Conservation (phyloP, 805 yeast genomes). For the Candida yuanshanica region DNA sequence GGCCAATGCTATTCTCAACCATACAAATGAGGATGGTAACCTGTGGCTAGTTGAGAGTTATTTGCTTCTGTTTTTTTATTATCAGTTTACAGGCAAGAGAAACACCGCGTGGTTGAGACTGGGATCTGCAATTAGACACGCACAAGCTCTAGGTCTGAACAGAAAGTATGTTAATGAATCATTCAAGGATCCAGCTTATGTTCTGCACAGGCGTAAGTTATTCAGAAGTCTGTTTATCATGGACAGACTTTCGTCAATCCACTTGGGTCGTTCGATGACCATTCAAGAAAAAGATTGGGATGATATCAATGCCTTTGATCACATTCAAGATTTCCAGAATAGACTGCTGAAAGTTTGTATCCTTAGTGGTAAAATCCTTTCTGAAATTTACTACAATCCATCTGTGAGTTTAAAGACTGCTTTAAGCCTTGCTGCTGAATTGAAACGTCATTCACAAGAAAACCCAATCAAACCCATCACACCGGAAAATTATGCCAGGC, state of each 20-base stretch:
- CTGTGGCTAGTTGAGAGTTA: slow-evolving; percentile 39
- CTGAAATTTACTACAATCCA: slow-evolving; percentile 29
- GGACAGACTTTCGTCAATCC: slow-evolving; percentile 30
- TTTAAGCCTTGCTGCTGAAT: slow-evolving; percentile 29
- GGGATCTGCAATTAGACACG: slow-evolving; percentile 37
- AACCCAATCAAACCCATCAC: slow-evolving; percentile 28
- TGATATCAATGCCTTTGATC: slow-evolving; percentile 22
- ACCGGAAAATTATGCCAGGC: slow-evolving; percentile 21
- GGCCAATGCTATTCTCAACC: slow-evolving; percentile 28
- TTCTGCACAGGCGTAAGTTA: slow-evolving; percentile 28
- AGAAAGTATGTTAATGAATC: slow-evolving; percentile 33
- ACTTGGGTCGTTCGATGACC: slow-evolving; percentile 33
- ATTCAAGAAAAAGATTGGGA: slow-evolving; percentile 36
- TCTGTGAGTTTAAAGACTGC: slow-evolving; percentile 28
- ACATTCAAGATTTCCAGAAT: slow-evolving; percentile 24
- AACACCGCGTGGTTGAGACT: slow-evolving; percentile 39
- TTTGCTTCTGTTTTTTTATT: slow-evolving; percentile 33
- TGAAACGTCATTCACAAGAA: slow-evolving; percentile 30
- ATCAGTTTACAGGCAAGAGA: slow-evolving; percentile 35
- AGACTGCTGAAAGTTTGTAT: slow-evolving; percentile 26
- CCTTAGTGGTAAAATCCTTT: slow-evolving; percentile 28
- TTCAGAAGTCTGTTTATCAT: slow-evolving; percentile 31
- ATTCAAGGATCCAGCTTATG: slow-evolving; percentile 24
- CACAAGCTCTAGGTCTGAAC: slow-evolving; percentile 38
- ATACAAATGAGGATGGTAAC: slow-evolving; percentile 33